phyloP scores from a whole-genome alignment of 2,329 filamentous ascomycete species.

The Elsinoe fawcettii region DNA sequence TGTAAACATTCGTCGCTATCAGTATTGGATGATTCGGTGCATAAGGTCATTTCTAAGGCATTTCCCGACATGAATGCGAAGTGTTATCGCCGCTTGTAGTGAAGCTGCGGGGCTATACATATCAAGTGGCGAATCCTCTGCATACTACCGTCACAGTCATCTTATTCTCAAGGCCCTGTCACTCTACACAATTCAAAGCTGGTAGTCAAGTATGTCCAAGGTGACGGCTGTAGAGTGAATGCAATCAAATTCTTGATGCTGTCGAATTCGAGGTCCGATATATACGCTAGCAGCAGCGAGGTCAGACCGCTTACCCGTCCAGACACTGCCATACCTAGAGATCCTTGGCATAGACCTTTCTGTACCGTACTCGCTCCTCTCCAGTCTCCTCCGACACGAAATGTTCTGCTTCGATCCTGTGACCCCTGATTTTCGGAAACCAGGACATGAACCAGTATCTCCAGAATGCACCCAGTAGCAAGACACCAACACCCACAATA shows the following conservation, averaged over 20 bases:
- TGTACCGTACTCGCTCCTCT: constrained; percentile 3
- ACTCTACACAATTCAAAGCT: no score
- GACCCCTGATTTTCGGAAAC: constrained; percentile 9
- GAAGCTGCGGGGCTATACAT: no score
- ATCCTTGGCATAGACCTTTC: constrained; percentile 10
- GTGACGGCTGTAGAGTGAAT: background rate
- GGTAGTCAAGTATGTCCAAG: background rate
- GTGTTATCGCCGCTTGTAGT: no score
- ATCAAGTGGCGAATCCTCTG: no score
- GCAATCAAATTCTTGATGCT: background rate
- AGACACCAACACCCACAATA: background rate
- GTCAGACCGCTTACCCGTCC: background rate
- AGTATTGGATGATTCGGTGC: no score
- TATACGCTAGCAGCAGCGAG: background rate
- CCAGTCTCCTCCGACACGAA: constrained; percentile 12
- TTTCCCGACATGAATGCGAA: no score
- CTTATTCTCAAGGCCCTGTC: no score
- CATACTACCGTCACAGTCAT: no score
- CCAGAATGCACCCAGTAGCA: background rate
- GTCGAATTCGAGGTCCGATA: background rate
- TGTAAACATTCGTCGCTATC: no score
- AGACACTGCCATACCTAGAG: background rate
- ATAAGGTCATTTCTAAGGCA: no score
- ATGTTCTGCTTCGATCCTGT: constrained; percentile 13
- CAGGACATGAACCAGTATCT: constrained; percentile 13